Conservation (phyloP, 1,284 basidiomycete species). For the Puccinia novopanici region DNA sequence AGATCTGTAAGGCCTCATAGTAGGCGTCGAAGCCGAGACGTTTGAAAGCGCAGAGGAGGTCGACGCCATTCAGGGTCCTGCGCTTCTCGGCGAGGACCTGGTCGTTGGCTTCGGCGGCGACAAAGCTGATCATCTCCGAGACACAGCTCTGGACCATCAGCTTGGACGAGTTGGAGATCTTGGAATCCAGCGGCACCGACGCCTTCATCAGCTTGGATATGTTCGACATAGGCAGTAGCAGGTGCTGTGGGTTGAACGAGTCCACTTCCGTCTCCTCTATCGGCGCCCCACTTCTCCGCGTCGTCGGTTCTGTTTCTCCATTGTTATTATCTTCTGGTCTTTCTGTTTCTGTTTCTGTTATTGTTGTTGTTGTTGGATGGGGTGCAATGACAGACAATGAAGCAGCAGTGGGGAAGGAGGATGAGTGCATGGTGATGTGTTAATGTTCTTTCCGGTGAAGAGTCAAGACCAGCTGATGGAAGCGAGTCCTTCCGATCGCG, state of each 20-base stretch:
- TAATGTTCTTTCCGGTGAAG: too few relatives aligned
- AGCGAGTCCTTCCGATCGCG: too few relatives aligned
- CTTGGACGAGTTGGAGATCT: slow-evolving; percentile 46
- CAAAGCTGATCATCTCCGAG: slow-evolving; percentile 42
- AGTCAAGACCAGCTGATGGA: too few relatives aligned
- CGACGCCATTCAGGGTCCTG: slow-evolving; percentile 37
- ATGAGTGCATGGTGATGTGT: too few relatives aligned
- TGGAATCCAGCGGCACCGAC: slow-evolving; percentile 30
- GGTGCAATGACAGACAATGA: slow-evolving; percentile 24
- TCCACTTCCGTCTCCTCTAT: slow-evolving; percentile 86
- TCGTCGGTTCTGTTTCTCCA: neutral
- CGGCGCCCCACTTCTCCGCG: neutral
- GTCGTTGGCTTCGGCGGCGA: slow-evolving; percentile 31
- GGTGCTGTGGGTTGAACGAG: slow-evolving; percentile 86
- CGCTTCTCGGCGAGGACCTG: slow-evolving; percentile 17
- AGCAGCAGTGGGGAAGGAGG: neutral
- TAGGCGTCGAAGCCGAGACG: slow-evolving; percentile 36
- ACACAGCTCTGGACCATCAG: slow-evolving; percentile 35
- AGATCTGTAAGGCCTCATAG: slow-evolving; percentile 42
- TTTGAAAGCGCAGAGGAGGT: slow-evolving; percentile 26
- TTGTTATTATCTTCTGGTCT: too few relatives aligned
- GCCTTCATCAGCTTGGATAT: slow-evolving; percentile 30
- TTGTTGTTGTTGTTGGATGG: slow-evolving; percentile 1
- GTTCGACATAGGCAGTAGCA: slow-evolving; percentile 69
- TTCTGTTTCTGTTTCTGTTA: too few relatives aligned